phyloP scores from a whole-genome alignment of 495 filamentous ascomycete genomes.

The Cladorrhinum samala region DNA sequence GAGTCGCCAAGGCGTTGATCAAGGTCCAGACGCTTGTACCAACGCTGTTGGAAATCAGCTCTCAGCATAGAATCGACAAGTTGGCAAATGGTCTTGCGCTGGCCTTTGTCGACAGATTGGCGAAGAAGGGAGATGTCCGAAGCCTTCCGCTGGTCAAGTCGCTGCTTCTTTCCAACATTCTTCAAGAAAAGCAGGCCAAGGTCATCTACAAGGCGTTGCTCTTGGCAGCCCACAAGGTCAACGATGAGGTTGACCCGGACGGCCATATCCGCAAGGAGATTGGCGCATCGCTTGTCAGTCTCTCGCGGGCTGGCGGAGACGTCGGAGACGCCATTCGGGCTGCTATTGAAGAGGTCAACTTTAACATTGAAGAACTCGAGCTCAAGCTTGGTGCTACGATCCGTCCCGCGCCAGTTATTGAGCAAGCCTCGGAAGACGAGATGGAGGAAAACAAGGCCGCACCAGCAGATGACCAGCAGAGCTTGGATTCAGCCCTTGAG shows the following conservation, averaged over 20 bases:
- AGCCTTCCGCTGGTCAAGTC: constrained; percentile 53
- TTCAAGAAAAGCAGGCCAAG: constrained; percentile 56
- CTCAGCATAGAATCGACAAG: constrained; percentile 62
- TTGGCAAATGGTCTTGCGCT: constrained; percentile 66
- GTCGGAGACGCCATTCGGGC: constrained; percentile 54
- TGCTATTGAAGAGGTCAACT: constrained; percentile 52
- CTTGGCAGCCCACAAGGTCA: constrained; percentile 47
- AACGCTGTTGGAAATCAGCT: constrained; percentile 54
- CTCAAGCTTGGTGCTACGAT: constrained; percentile 62
- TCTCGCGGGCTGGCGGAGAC: constrained; percentile 48
- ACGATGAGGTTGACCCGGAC: constrained; percentile 38
- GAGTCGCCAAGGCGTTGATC: constrained; percentile 62
- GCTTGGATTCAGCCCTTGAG: constrained; percentile 19
- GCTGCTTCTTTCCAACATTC: constrained; percentile 53
- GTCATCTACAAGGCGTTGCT: constrained; percentile 59
- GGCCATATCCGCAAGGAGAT: constrained; percentile 55
- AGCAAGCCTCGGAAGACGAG: constrained; percentile 42
- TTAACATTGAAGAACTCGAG: constrained; percentile 65
- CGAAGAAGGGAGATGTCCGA: constrained; percentile 51
- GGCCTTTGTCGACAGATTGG: constrained; percentile 58
- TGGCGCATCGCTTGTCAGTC: constrained; percentile 54
- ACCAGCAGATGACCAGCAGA: constrained; percentile 8
- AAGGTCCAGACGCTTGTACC: constrained; percentile 53
- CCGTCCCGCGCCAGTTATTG: constrained; percentile 35
- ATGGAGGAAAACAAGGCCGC: constrained; percentile 43